Conservation (phyloP, 495 filamentous ascomycete species). For the Hypoxylon fuscum region DNA sequence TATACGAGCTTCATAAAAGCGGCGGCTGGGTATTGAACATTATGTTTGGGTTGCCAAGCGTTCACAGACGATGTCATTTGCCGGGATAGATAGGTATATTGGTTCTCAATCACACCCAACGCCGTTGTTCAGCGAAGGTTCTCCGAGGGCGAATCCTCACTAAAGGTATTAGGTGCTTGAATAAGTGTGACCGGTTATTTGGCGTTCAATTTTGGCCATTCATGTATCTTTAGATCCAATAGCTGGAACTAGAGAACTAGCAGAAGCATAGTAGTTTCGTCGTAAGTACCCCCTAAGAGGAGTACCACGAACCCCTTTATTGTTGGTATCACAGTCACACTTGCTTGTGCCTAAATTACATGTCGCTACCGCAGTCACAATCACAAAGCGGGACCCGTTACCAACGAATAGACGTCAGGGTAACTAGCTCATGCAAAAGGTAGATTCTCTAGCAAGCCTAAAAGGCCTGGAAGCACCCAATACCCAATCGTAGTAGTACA, state of each 20-base stretch:
- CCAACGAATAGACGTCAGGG: constrained; percentile 27
- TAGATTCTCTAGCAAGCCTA: constrained; percentile 5
- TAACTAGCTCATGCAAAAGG: constrained; percentile 10
- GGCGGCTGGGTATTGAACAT: constrained; percentile 6
- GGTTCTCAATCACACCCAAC: constrained; percentile 27
- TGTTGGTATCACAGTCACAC: constrained; percentile 2
- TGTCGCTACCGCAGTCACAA: constrained; percentile 25
- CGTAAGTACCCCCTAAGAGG: constrained; percentile 25
- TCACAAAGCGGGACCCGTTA: constrained; percentile 27
- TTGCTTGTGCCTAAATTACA: constrained; percentile 28
- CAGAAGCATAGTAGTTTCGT: not conserved
- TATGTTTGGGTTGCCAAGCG: constrained; percentile 1
- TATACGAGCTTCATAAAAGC: constrained; percentile 17
- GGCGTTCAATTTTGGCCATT: not conserved
- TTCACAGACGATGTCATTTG: constrained; percentile 18
- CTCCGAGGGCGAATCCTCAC: constrained; percentile 4
- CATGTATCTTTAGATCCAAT: not conserved
- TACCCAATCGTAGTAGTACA: not conserved
- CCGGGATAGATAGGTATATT: constrained; percentile 25
- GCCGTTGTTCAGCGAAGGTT: constrained; percentile 3
- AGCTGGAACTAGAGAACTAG: too few relatives aligned
- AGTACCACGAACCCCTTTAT: not conserved
- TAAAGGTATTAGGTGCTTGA: not conserved
- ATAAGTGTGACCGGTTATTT: not conserved
- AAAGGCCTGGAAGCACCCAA: constrained; percentile 13